Base-by-base conservation (phyloP, 495 filamentous ascomycete species). In the Aspergillus conjunctus region DNA sequence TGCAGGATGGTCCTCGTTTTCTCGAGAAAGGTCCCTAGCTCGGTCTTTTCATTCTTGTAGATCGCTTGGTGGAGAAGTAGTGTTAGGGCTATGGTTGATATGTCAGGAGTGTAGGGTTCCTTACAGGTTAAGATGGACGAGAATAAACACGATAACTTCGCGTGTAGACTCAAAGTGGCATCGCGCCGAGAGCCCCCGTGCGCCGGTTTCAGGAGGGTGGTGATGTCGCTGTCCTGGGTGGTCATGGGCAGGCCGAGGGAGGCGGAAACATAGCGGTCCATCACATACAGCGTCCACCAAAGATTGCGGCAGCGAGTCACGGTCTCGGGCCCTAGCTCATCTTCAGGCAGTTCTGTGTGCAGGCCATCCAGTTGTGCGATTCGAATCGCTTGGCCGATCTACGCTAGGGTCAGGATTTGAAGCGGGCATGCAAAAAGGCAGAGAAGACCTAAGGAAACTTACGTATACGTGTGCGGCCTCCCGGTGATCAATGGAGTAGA, bases 261-360 rank as follows among this genome's bases (percentile, higher is more conserved):
- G 14, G 69, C 69, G 0, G 73, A 73, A 26, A 75, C 51, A 50
- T 77, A 70, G 3, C 72, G 66, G 50, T 77, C 75, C 54, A 77
- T 66, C 4, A 73, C 60, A 33, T 77, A 76, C 6, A 77, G 54
- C 14, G 75, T 72, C 75, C 75, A 76, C 73, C 75, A 76, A 21
- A 74, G 61, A 57, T 71, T 68, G 3, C 72, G 65, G 37, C 69
- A 73, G 17, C 73, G 68, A 31, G 68, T 54, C 7, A 74, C 66
- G n/a, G 67, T 68, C 9, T 39, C 59, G 22, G 54, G 26, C 0
- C 70, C 69, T 15, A 74, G 65, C 21, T 72, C 68, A 4, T 66
- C 63, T 48, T 69, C 72, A 14, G 69, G 72, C 14, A 77, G 69
- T 20, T 77, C 56, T 0, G 73, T 77, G 46, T 77, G 75, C 44